These are phyloP conservation scores for Maudiozyma serrabonitensis DNA, from an alignment of 805 yeast genomes.

Conservation along the genomic window DNA sequence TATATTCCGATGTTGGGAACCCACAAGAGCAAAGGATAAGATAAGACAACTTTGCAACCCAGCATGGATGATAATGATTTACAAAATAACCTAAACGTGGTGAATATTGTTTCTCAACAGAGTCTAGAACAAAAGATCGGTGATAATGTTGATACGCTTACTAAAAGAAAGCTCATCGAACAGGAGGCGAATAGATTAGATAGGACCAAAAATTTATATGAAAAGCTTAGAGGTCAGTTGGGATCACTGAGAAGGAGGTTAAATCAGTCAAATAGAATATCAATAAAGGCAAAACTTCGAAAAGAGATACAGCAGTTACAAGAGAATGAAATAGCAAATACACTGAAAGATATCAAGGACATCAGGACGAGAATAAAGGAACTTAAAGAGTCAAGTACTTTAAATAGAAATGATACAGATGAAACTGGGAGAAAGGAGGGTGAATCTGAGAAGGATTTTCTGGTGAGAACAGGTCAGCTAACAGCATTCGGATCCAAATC, in stretches of 20 bases:
- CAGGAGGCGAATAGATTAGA: slow-evolving; percentile 67
- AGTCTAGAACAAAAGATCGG: slow-evolving; percentile 70
- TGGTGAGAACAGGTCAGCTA: slow-evolving; percentile 81
- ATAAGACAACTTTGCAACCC: too few relatives aligned
- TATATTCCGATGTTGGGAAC: too few relatives aligned
- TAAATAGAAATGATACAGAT: slow-evolving; percentile 8
- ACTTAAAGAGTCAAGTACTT: slow-evolving; percentile 10
- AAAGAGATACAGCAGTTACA: slow-evolving; percentile 46
- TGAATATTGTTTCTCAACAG: slow-evolving; percentile 66
- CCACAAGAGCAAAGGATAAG: too few relatives aligned
- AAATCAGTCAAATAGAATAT: slow-evolving; percentile 49
- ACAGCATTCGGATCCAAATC: slow-evolving; percentile 81
- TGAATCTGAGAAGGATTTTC: slow-evolving; percentile 72
- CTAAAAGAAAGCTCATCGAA: slow-evolving; percentile 55
- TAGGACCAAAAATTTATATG: slow-evolving; percentile 45
- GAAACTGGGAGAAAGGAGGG: slow-evolving; percentile 42
- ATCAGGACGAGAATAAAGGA: slow-evolving; percentile 39
- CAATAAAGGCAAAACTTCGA: slow-evolving; percentile 46
- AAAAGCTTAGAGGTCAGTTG: slow-evolving; percentile 36
- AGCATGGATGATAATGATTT: slow-evolving; percentile 9
- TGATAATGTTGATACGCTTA: slow-evolving; percentile 51
- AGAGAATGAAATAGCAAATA: slow-evolving; percentile 41
- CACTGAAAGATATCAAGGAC: slow-evolving; percentile 55
- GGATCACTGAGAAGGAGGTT: slow-evolving; percentile 40
- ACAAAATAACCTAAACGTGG: slow-evolving; percentile 34